These are phyloP conservation scores for Tuber indicum DNA, from an alignment of 495 filamentous ascomycete species.

Conservation along the genomic window DNA sequence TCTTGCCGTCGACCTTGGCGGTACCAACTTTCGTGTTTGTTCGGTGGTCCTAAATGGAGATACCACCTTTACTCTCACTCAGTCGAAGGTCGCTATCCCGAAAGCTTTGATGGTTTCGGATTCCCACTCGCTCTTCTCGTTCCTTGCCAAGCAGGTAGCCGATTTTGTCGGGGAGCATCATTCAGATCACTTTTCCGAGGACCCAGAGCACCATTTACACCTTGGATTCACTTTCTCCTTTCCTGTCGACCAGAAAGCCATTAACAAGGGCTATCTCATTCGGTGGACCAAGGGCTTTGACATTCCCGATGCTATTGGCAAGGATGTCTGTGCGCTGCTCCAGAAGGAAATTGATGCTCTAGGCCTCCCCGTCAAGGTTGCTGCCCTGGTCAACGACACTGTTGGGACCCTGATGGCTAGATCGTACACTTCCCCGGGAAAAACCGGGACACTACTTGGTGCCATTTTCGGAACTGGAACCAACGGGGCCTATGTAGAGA, in stretches of 20 bases:
- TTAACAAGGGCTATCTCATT: conserved; percentile 87
- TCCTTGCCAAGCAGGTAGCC: conserved; percentile 87
- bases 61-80: conserved; percentile 82
- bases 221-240: conserved; percentile 98
- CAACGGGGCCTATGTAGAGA: conserved; percentile 88
- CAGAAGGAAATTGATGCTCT: conserved; percentile 88
- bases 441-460: conserved; percentile 76
- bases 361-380: conserved; percentile 79
- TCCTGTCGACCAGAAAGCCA: conserved; percentile 84
- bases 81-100: conserved; percentile 86
- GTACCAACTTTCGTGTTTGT: conserved; percentile 97
- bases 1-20: conserved; percentile 91
- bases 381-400: conserved; percentile 93
- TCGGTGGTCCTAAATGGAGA: conserved; percentile 87
- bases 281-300: conserved; percentile 99
- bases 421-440: conserved; percentile 86
- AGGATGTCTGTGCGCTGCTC: conserved; percentile 86
- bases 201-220: conserved; percentile 74
- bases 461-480: conserved; percentile 94
- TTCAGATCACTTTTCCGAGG: conserved; percentile 73
- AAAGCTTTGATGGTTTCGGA: conserved; percentile 83
- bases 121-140: conserved; percentile 82
- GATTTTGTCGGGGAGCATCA: conserved; percentile 80
- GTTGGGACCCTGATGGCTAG: conserved; percentile 96
- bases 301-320: conserved; percentile 82